Evolutionary conservation across 2,329 filamentous ascomycete species (phyloP), one percentile per base, ranked within the genome.

Genomic region (Escovopsis weberi): DNA sequence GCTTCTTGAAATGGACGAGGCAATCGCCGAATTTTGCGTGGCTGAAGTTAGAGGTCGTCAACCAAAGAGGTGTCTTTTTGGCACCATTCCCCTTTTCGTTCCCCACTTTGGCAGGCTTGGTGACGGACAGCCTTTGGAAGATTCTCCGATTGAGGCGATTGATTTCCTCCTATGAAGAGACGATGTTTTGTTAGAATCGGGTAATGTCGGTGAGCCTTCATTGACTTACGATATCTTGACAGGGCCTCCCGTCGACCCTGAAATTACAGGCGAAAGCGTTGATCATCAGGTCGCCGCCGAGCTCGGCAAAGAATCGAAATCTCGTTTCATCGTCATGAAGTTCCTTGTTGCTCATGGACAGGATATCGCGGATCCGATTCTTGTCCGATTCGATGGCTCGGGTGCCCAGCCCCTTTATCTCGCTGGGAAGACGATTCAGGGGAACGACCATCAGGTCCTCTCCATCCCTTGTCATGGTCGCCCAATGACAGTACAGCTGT

Each of bases 281-380:
- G 48, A 70, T 68, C 48, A 66, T 69, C 7, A 65, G 52, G n/a
- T 70, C 67, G 0, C 65, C 67, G 0, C 66, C 66, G 1, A 70
- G 46, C 0, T 58, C 53, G 0, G 60, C 55, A 26, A 70, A 58
- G 1, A 68, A 51, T 5, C 55, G 51, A 48, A 66, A 60, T 0
- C 60, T 59, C 18, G 63, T 48, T 33, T 12, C 7, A 23, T 37
- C 34, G 10, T 37, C 8, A 11, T 32, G 11, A 11, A 32, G 28
- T 7, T 32, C 28, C 28, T 32, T 9, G 11, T 32, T 32, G 28
- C 28, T 11, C 8, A 32, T 32, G 28, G 28, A 32, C 28, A 32
- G 11, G 8, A 32, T 9, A 6, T 2, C 11, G 28, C 28, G 34
- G 8, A 36, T 36, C 12, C 18, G n/a, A 15, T 36, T 12, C 12